phyloP scores from a whole-genome alignment of 2,329 filamentous ascomycete genomes.

The Colletotrichum coccodes region DNA sequence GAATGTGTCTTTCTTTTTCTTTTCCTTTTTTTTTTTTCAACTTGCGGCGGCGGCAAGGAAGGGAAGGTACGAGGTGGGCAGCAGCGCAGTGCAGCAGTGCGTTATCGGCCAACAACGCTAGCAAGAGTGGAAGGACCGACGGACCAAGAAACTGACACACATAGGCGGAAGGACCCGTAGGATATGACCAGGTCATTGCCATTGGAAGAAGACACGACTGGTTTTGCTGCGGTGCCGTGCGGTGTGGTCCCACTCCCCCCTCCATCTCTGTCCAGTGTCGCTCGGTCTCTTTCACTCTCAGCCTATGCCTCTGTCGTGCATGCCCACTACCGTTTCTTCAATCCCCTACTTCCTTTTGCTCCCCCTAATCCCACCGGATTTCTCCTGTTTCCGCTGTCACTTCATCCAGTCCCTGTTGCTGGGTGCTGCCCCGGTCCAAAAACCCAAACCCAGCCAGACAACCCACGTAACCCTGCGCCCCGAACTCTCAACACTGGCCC shows the following conservation, averaged over 20 bases:
- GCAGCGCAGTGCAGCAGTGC: background rate
- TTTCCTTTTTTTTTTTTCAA: background rate
- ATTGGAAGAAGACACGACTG: background rate
- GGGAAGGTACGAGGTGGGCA: background rate
- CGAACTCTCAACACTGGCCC: background rate
- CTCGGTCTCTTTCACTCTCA: background rate
- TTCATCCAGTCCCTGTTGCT: background rate
- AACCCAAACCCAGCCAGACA: background rate
- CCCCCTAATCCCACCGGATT: background rate
- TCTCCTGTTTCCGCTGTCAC: background rate
- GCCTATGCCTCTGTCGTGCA: background rate
- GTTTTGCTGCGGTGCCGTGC: background rate
- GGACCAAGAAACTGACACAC: constrained; percentile 7
- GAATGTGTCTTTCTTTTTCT: background rate
- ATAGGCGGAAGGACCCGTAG: background rate
- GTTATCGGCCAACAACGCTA: background rate
- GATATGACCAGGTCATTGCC: background rate
- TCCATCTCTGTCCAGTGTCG: background rate
- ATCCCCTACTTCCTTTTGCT: background rate
- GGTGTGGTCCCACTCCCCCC: background rate
- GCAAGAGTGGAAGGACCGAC: constrained; percentile 11
- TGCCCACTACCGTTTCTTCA: background rate
- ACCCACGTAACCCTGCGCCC: background rate
- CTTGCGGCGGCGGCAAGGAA: background rate
- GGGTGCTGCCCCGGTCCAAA: background rate